Base-by-base conservation (phyloP, 2,329 filamentous ascomycete genomes). In the Venturia aucupariae region DNA sequence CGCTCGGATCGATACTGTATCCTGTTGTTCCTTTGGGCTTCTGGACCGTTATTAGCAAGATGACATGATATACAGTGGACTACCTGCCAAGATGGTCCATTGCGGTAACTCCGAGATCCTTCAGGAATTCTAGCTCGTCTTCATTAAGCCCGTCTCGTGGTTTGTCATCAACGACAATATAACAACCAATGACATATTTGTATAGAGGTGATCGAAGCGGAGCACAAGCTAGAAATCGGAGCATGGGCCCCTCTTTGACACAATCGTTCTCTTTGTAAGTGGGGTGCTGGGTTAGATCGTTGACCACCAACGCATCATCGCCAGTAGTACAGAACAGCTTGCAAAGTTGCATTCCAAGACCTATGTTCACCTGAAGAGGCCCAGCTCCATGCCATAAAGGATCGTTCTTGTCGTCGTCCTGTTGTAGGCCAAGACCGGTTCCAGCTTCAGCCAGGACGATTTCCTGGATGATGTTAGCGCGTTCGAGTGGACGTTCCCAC, bases 91-190 rank as follows among this genome's bases (percentile, higher is more conserved):
- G 46, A 41, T 69, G 67, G 30, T 65, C 63, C 62, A 67, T 67
- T 22, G 66, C 60, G 5, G 63, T 67, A 7, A 62, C 59, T 10
- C 66, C 67, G 4, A 69, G 65, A 22, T 68, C 67, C 10, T 63
- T 48, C 17, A 69, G 46, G n/a, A 68, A 51, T 17, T 46, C 48
- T n/a, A 67, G 65, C 15, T 67, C 67, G 0, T 71, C 67, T 4
- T 67, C 65, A 32, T 62, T 57, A 51, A 67, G 66, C 3, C 42
- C 51, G 19, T 66, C 41, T 7, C 57, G 59, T 17, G 68, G 66
- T 62, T 71, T 69, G 64, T 69, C 68, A 65, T 75, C 71, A 59
- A 74, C 70, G 54, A 74, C 71, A 65, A 72, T 74, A 64, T 73
- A 74, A 46, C 69, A 71, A 17, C 73, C 73, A 1, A 75, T 68